A percentile compares a stretch with the other conserved stretches of the same genome.
Evolutionary conservation across 2,329 filamentous ascomycete genomes (phyloP).

Genomic region (Xylariaceae sp.): DNA sequence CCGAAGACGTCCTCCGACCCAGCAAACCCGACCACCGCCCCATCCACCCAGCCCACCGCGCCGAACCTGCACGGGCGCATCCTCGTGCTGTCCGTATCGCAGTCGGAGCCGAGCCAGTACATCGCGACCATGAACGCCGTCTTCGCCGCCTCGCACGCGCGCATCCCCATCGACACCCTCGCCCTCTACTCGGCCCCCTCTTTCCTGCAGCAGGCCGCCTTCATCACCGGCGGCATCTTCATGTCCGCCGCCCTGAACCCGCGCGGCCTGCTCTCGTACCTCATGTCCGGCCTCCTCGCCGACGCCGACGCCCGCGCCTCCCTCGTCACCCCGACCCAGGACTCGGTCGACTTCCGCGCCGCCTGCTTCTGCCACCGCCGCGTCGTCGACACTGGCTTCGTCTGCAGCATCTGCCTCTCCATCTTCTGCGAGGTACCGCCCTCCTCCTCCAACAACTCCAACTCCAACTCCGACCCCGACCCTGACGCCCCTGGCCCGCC

Average conservation of each 20-base stretch:
- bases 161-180: constrained; percentile 87
- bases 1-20: constrained; percentile 42
- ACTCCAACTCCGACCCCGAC: too few species aligned
- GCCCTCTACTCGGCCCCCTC: constrained; percentile 81
- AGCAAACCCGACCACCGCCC: constrained; percentile 29
- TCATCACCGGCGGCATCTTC: constrained; percentile 56
- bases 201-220: constrained; percentile 84
- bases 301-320: constrained; percentile 49
- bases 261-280: constrained; percentile 76
- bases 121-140: constrained; percentile 98
- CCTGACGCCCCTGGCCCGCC: constrained; percentile 54
- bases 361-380: constrained; percentile 94
- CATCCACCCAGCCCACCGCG: constrained; percentile 29
- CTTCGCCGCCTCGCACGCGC: constrained; percentile 84
- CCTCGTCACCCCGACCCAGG: constrained; percentile 72
- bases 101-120: constrained; percentile 80
- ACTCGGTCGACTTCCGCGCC: constrained; percentile 92
- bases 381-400: constrained; percentile 87
- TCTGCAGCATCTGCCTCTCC: constrained; percentile 92
- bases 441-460: too few species aligned
- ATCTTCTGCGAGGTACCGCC: constrained; percentile 79
- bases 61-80: constrained; percentile 70
- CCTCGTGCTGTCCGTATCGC: constrained; percentile 83
- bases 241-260: constrained; percentile 47
- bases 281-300: constrained; percentile 90